Base-by-base conservation (phyloP, 2,329 filamentous ascomycete genomes). In the Nannizzia gypsea region DNA sequence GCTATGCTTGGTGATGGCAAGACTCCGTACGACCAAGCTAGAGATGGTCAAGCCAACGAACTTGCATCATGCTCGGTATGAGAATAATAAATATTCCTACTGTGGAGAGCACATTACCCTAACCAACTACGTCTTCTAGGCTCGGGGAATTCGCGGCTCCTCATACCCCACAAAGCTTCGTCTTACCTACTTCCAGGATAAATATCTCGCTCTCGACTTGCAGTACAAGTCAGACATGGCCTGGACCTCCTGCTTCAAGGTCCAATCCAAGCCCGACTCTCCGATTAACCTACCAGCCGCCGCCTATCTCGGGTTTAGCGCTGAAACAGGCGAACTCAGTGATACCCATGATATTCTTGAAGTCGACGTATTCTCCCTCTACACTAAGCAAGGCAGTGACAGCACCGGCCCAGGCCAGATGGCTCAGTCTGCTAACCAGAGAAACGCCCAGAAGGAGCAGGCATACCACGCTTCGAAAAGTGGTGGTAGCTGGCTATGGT, bases 331-430 rank as follows among this genome's bases (percentile, higher is more conserved):
- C 70, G 92, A 99, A 78, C 83, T 99, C 65, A 90, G 86, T 74
- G 93, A 99, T 77, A 96, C 96, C 80, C 92, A 96, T 80, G 93
- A 99, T 76, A 95, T 99, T 73, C 84, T 97, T 71, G 87, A 84
- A 57, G 82, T 99, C 67, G 80, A 85, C 64, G 86, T 92, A 60
- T 88, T 87, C 79, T 99, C 96, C 74, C 78, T 99, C 63, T 97
- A 97, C 78, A 85, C 82, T 67, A 83, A 81, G 38, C 76, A 78
- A 58, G 69, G 52, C 28, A 59, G 26, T 59, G 64, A 67, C 38
- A 68, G 67, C 40, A 63, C 67, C 57, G 63, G 64, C 52, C 64
- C 66, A 60, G 67, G 66, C 59, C 60, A 66, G 55, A 38, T 61
- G 58, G 58, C 65, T 15, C 60, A 58, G 59, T 61, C 60, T 31